Evolutionary conservation across 2,329 filamentous ascomycete genomes (phyloP).

Genomic region (Thelonectria blattea): DNA sequence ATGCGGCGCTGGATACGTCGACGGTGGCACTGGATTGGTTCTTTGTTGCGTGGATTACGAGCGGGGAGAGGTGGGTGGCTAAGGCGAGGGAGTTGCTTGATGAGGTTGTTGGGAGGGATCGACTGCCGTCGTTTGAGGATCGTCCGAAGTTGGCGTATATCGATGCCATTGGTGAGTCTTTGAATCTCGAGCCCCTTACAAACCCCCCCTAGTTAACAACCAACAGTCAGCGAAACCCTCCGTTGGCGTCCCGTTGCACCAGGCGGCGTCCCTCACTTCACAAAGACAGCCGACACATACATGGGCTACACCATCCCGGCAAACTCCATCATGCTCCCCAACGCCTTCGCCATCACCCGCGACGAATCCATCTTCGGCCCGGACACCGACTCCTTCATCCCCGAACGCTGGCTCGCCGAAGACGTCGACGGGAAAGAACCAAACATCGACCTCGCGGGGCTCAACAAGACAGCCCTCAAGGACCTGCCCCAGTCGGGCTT

Average conservation of each 20-base stretch:
- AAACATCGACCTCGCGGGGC: constrained; percentile 13
- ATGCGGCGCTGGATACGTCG: constrained; percentile 41
- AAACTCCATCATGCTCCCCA: constrained; percentile 50
- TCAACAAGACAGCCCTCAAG: constrained; percentile 26
- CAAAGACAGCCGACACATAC: constrained; percentile 44
- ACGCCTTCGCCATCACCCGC: constrained; percentile 47
- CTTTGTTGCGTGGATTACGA: constrained; percentile 39
- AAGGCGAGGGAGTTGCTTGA: constrained; percentile 52
- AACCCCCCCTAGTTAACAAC: background rate
- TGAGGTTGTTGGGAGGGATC: constrained; percentile 46
- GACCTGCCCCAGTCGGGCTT: constrained; percentile 48
- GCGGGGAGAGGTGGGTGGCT: constrained; percentile 27
- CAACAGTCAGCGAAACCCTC: constrained; percentile 43
- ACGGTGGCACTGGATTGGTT: constrained; percentile 42
- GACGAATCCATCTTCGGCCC: constrained; percentile 50
- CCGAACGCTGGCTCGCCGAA: constrained; percentile 42
- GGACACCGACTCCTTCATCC: constrained; percentile 39
- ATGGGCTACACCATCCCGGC: constrained; percentile 50
- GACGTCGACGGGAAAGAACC: constrained; percentile 12
- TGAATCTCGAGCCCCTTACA: background rate
- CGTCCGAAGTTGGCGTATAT: constrained; percentile 49
- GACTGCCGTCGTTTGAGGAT: constrained; percentile 49
- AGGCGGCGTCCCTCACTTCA: constrained; percentile 48
- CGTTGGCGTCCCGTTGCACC: constrained; percentile 52
- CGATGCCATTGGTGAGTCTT: constrained; percentile 44